These are phyloP conservation scores for Pseudozyma pruni DNA, from an alignment of 1,284 basidiomycete species.

Conservation along the genomic window DNA sequence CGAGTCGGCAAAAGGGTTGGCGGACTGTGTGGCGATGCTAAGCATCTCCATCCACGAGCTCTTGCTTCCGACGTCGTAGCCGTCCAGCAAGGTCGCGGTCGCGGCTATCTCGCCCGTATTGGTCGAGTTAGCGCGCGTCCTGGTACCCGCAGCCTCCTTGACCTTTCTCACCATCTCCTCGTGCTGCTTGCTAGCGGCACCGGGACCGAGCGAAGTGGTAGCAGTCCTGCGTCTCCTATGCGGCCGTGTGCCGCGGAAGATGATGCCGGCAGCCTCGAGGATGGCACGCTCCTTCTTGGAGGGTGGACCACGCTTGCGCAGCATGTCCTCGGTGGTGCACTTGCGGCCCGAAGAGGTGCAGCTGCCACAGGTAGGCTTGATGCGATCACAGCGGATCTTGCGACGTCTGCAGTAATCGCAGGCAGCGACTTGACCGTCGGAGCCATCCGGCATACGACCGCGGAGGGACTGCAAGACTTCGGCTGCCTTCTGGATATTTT, in stretches of 20 bases:
- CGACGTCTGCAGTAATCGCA: conserved; percentile 48
- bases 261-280: conserved; percentile 47
- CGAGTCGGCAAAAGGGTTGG: conserved; percentile 41
- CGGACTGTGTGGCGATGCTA: conserved; percentile 28
- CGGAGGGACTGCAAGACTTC: conserved; percentile 43
- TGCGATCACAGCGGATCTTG: conserved; percentile 51
- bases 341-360: conserved; percentile 31
- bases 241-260: conserved; percentile 47
- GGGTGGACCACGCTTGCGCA: conserved; percentile 50
- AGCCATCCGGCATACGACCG: conserved; percentile 46
- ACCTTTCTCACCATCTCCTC: conserved; percentile 37
- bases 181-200: conserved; percentile 40
- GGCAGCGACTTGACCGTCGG: conserved; percentile 46
- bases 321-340: conserved; percentile 54
- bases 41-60: conserved; percentile 50
- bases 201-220: conserved; percentile 36
- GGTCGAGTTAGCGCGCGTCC: conserved; percentile 34
- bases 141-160: conserved; percentile 27
- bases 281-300: conserved; percentile 49
- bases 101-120: conserved; percentile 18
- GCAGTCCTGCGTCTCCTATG: conserved; percentile 42
- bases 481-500: conserved; percentile 44
- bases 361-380: conserved; percentile 50
- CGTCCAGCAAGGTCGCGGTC: not conserved
- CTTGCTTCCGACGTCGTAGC: conserved; percentile 14